Conservation (phyloP, 2,329 filamentous ascomycete genomes). For the Fusarium keratoplasticum region DNA sequence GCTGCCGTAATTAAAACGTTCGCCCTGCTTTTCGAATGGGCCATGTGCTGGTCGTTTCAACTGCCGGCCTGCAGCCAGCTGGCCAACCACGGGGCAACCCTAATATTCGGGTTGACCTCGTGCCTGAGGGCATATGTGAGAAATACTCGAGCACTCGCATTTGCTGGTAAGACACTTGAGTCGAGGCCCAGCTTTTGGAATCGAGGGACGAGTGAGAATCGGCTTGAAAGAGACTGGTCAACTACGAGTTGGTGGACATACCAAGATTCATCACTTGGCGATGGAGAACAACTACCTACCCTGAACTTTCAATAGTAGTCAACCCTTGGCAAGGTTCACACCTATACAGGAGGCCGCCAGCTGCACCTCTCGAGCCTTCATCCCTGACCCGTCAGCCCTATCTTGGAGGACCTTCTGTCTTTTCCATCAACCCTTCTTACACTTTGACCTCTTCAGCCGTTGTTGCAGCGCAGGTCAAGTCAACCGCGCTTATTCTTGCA, state of each 20-base stretch:
- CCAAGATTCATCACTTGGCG: background rate
- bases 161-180: constrained; percentile 15
- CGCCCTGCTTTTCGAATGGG: constrained; percentile 23
- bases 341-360: background rate
- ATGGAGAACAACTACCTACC: background rate
- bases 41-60: constrained; percentile 1
- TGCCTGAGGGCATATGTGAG: constrained; percentile 21
- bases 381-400: constrained; percentile 32
- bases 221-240: background rate
- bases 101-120: constrained; percentile 9
- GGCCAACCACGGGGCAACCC: constrained; percentile 24
- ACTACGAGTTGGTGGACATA: background rate
- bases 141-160: constrained; percentile 29
- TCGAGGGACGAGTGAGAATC: background rate
- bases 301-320: background rate
- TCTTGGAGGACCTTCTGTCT: background rate
- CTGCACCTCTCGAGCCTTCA: constrained; percentile 26
- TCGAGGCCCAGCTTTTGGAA: background rate
- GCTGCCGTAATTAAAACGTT: constrained; percentile 10
- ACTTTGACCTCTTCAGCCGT: background rate
- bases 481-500: constrained; percentile 6
- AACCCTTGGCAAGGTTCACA: background rate
- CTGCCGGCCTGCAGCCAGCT: constrained; percentile 9
- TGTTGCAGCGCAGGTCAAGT: background rate
- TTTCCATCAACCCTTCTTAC: constrained; percentile 13